These are phyloP conservation scores for Coniferiporia sulphurascens DNA, from an alignment of 1,284 basidiomycete genomes.

Conservation along the genomic window DNA sequence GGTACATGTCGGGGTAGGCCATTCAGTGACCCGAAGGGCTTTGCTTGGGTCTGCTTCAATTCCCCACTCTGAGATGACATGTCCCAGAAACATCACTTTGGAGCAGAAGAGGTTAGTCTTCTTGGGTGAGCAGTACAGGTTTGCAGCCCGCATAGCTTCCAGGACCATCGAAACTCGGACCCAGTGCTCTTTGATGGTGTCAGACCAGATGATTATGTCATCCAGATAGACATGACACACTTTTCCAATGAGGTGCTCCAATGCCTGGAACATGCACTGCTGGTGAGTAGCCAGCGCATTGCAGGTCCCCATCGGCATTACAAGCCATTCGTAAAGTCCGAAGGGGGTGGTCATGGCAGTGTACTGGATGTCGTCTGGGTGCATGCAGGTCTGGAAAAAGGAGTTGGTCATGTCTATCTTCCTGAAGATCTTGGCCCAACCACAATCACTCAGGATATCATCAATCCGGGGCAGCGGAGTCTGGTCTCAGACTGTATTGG, in stretches of 20 bases:
- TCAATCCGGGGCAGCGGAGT: too few species aligned
- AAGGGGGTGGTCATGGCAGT: too few species aligned
- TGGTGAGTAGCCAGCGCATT: too few species aligned
- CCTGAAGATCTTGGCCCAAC: too few species aligned
- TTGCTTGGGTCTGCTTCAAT: slow-evolving; percentile 32
- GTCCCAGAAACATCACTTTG: slow-evolving; percentile 32
- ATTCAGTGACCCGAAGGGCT: slow-evolving; percentile 30
- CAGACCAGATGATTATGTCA: slow-evolving; percentile 41
- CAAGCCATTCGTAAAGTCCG: too few species aligned
- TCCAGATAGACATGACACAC: slow-evolving; percentile 40
- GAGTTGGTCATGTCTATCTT: too few species aligned
- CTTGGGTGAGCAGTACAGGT: slow-evolving; percentile 27
- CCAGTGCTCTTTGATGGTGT: slow-evolving; percentile 32
- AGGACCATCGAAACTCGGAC: slow-evolving; percentile 28
- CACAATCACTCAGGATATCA: too few species aligned
- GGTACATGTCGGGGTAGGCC: slow-evolving; percentile 30
- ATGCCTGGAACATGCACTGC: slow-evolving; percentile 28
- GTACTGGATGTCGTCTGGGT: too few species aligned
- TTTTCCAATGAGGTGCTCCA: slow-evolving; percentile 30
- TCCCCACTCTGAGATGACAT: slow-evolving; percentile 29
- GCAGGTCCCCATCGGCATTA: too few species aligned
- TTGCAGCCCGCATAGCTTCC: slow-evolving; percentile 20
- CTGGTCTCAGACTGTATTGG: too few species aligned
- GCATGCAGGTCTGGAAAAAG: too few species aligned
- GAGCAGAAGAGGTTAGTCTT: slow-evolving; percentile 30